phyloP scores from a whole-genome alignment of 495 filamentous ascomycete species.

The Tuber umbilicatum region DNA sequence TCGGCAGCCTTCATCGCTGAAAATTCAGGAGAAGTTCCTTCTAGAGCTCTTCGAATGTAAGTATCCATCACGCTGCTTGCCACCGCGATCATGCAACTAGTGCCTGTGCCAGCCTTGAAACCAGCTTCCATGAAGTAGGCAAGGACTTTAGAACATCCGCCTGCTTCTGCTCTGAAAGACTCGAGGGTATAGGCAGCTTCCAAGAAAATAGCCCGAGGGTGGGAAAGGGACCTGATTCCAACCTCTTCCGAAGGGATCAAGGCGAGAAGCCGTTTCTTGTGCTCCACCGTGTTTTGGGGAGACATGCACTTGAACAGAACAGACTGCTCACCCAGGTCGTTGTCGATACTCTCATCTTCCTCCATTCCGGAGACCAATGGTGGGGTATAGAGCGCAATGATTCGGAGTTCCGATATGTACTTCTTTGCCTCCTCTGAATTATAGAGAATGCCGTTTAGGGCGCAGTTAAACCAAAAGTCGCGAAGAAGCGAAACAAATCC shows the following conservation, averaged over 20 bases:
- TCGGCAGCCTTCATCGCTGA: conserved; percentile 78
- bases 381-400: conserved; percentile 76
- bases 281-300: conserved; percentile 65
- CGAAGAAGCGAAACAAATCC: conserved; percentile 59
- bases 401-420: conserved; percentile 63
- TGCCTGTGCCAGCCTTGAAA: conserved; percentile 69
- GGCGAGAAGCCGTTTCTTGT: conserved; percentile 66
- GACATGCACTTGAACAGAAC: conserved; percentile 76
- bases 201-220: conserved; percentile 83
- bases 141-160: conserved; percentile 79
- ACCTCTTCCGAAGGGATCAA: conserved; percentile 66
- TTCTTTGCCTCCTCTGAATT: conserved; percentile 60
- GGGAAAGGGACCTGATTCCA: conserved; percentile 71
- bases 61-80: conserved; percentile 60
- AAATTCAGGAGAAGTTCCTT: conserved; percentile 63
- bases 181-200: conserved; percentile 81
- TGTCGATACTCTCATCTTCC: conserved; percentile 73
- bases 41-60: conserved; percentile 66
- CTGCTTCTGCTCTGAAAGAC: conserved; percentile 69
- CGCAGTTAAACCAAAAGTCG: conserved; percentile 96
- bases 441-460: conserved; percentile 81
- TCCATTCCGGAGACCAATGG: conserved; percentile 65
- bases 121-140: conserved; percentile 88
- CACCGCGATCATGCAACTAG: conserved; percentile 78
- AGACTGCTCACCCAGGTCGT: conserved; percentile 89